These are phyloP conservation scores for Ogataea methanolica DNA, from an alignment of 805 yeast species.

Conservation along the genomic window DNA sequence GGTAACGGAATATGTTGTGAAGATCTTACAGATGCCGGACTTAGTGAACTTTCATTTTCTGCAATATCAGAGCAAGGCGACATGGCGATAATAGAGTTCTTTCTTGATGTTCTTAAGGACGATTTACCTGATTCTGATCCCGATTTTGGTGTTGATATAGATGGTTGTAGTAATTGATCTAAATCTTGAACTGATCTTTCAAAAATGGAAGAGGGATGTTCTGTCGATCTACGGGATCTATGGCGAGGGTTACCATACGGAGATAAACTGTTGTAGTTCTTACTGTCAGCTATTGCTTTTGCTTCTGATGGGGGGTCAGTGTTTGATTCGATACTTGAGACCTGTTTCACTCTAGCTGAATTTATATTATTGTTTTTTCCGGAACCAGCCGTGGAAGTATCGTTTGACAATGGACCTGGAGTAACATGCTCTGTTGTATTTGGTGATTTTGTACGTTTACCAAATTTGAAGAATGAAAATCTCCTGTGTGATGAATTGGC, in stretches of 20 bases:
- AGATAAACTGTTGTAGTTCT: not conserved
- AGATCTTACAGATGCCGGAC: not conserved
- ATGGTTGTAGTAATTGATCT: not conserved
- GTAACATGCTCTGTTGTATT: not conserved
- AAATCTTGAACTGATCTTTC: slow-evolving; percentile 5
- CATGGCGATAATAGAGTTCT: not conserved
- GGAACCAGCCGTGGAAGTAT: too few species aligned
- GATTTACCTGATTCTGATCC: not conserved
- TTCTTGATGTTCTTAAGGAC: not conserved
- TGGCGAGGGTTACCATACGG: not conserved
- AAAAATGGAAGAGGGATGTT: slow-evolving; percentile 1
- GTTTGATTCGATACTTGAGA: not conserved
- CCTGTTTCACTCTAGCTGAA: not conserved
- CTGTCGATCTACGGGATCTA: not conserved
- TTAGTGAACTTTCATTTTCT: not conserved
- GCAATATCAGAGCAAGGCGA: not conserved
- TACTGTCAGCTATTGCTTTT: not conserved
- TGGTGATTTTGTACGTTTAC: not conserved
- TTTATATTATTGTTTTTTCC: not conserved
- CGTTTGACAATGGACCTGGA: not conserved
- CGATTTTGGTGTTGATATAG: not conserved
- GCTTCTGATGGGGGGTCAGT: not conserved
- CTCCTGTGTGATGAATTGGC: not conserved
- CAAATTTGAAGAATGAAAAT: slow-evolving; percentile 1
- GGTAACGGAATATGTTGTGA: not conserved